These are phyloP conservation scores for Aspergillus melleus DNA, from an alignment of 2,329 filamentous ascomycete species.

Conservation along the genomic window DNA sequence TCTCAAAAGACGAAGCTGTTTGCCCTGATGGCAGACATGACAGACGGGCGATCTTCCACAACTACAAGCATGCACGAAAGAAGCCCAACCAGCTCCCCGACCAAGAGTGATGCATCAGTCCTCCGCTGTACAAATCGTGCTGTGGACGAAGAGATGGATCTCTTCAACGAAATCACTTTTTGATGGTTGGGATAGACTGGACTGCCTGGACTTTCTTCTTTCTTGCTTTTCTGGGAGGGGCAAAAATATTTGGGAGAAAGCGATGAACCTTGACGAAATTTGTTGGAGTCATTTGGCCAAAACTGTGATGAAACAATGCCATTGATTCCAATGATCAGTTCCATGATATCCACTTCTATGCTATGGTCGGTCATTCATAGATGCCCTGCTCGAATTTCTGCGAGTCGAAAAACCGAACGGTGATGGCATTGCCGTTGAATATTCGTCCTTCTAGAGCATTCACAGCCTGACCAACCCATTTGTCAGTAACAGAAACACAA, in stretches of 20 bases:
- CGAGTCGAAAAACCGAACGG: constrained; percentile 76
- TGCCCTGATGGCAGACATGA: constrained; percentile 5
- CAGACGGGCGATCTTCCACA: background rate
- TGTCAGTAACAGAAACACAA: constrained; percentile 1
- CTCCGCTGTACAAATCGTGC: constrained; percentile 4
- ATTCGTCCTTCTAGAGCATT: constrained; percentile 83
- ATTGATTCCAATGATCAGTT: background rate
- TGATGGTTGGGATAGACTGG: background rate
- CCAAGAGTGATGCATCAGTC: constrained; percentile 3
- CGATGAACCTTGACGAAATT: background rate
- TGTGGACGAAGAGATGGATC: constrained; percentile 7
- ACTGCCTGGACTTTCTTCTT: background rate
- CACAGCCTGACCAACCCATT: constrained; percentile 65
- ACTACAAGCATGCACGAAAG: constrained; percentile 1
- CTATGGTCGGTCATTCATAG: constrained; percentile 37
- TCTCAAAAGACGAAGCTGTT: background rate
- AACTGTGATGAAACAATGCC: background rate
- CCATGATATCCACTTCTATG: background rate
- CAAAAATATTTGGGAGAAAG: background rate
- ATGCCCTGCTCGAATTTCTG: constrained; percentile 77
- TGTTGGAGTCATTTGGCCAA: background rate
- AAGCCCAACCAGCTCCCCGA: background rate
- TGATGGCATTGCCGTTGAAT: constrained; percentile 84
- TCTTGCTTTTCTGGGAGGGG: background rate
- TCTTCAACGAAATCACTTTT: constrained; percentile 20